phyloP scores from a whole-genome alignment of 2,329 filamentous ascomycete genomes.

The Ophiocordyceps sinensis region DNA sequence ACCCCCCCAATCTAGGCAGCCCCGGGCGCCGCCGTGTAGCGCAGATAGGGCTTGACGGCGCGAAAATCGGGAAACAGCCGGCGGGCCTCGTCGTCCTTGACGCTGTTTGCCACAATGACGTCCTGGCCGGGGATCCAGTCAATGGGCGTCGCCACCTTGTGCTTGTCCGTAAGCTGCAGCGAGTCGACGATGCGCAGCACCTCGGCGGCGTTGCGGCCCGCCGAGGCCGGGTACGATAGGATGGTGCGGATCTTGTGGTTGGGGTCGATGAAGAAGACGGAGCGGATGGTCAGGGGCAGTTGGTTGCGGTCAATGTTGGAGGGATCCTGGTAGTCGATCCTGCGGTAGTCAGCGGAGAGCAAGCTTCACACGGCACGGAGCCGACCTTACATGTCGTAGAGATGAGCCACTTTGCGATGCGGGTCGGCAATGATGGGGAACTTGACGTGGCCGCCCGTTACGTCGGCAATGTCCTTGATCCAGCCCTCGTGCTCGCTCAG shows the following conservation, averaged over 20 bases:
- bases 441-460: conserved; percentile 51
- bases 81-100: conserved; percentile 75
- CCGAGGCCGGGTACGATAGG: conserved; percentile 84
- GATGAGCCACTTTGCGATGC: conserved; percentile 57
- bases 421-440: conserved; percentile 79
- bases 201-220: conserved; percentile 70
- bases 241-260: conserved; percentile 87
- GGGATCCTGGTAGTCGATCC: conserved; percentile 66
- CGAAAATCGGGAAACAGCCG: conserved; percentile 70
- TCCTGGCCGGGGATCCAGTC: conserved; percentile 84
- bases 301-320: conserved; percentile 71
- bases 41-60: conserved; percentile 57
- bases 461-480: conserved; percentile 81
- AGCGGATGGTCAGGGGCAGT: conserved; percentile 86
- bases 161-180: conserved; percentile 72
- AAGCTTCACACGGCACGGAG: background rate
- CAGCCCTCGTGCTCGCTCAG: conserved; percentile 71
- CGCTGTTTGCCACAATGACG: conserved; percentile 75
- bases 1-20: no score
- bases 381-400: conserved; percentile 57
- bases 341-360: conserved; percentile 11
- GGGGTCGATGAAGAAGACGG: conserved; percentile 89
- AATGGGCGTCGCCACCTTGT: conserved; percentile 77
- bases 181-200: conserved; percentile 68
- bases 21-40: conserved; percentile 54